Evolutionary conservation across 441 rosid genomes (phyloP).

Genomic region (Euphorbia corollata): DNA sequence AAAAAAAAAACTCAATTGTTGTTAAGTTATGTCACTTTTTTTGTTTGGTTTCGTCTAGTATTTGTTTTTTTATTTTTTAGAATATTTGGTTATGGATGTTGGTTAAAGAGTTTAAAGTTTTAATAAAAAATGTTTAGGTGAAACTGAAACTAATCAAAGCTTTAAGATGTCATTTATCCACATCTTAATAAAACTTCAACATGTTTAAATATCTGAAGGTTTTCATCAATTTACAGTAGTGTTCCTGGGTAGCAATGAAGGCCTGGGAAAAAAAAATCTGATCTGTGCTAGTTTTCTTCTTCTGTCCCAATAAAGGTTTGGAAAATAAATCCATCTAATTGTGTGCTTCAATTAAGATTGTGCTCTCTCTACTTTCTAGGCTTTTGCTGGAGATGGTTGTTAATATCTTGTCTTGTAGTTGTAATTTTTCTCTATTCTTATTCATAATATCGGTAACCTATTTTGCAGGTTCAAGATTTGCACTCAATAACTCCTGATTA

Average conservation of each 20-base stretch:
- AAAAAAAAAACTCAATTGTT: neutral
- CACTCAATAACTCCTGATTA: conserved; percentile 86
- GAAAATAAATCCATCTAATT: neutral
- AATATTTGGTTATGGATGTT: neutral
- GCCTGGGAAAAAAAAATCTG: neutral
- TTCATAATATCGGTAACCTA: neutral
- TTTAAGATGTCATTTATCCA: neutral
- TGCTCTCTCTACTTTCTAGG: neutral
- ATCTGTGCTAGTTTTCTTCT: neutral
- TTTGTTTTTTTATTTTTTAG: too few species aligned
- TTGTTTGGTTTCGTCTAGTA: neutral
- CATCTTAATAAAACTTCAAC: neutral
- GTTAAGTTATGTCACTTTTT: neutral
- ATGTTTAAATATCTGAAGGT: neutral
- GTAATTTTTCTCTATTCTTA: neutral
- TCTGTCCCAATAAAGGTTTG: neutral
- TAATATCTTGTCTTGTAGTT: neutral
- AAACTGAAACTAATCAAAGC: too few species aligned
- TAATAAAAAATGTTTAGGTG: too few species aligned
- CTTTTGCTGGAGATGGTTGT: neutral
- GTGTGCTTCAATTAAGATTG: neutral
- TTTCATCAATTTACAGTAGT: neutral
- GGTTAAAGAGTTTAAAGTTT: neutral
- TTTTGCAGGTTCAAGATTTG: conserved; percentile 83
- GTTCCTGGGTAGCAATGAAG: neutral